Evolutionary conservation across 345 rosid species (phyloP).

Genomic region (Conringia planisiliqua): DNA sequence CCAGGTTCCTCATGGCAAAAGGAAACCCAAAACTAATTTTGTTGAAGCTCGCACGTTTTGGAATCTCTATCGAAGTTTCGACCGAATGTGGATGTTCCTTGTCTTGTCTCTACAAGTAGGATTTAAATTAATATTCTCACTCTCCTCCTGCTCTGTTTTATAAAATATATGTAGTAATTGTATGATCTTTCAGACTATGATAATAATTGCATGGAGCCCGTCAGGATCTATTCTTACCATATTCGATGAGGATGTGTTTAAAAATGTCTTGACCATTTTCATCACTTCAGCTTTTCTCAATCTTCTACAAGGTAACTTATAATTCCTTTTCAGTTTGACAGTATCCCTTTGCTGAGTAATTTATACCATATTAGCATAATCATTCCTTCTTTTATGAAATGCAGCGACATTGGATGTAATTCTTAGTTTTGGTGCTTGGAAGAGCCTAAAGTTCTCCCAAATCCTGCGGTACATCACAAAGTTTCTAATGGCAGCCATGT

Average conservation of each 20-base stretch:
- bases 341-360: not conserved
- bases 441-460: conserved; percentile 68
- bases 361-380: conserved; percentile 3
- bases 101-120: conserved; percentile 80
- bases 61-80: conserved; percentile 93
- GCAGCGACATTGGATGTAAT: conserved; percentile 80
- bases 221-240: conserved; percentile 67
- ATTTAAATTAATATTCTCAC: conserved; percentile 4
- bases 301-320: conserved; percentile 67
- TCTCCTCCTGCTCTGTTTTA: conserved; percentile 16
- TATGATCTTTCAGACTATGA: conserved; percentile 69
- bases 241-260: conserved; percentile 59
- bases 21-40: conserved; percentile 91
- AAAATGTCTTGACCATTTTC: conserved; percentile 71
- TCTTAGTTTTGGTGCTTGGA: conserved; percentile 87
- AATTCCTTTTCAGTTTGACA: not conserved
- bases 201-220: conserved; percentile 78
- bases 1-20: conserved; percentile 45
- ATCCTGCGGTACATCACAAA: conserved; percentile 77
- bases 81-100: conserved; percentile 97
- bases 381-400: conserved; percentile 18
- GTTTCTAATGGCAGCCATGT: conserved; percentile 67
- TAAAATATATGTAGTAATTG: conserved; percentile 6
- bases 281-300: conserved; percentile 86
- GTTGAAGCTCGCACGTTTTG: conserved; percentile 97